Conservation (phyloP, 2,329 filamentous ascomycete genomes). For the Passalora sequoiae region DNA sequence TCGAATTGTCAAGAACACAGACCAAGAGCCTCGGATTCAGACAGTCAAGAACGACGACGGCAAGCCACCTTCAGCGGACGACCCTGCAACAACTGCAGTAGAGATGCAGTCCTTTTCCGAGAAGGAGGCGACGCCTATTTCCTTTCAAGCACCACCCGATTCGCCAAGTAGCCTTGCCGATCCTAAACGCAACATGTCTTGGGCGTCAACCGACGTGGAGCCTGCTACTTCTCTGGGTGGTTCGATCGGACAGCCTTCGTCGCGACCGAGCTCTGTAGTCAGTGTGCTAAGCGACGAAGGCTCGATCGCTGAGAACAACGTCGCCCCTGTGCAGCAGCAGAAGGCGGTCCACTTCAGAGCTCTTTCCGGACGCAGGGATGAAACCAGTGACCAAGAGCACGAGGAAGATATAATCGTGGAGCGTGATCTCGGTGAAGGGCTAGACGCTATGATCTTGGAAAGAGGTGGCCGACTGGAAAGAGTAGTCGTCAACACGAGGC, state of each 20-base stretch:
- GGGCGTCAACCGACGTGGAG: background rate
- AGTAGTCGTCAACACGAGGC: conserved; percentile 22
- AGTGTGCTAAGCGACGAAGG: too few species aligned
- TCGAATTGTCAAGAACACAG: too few species aligned
- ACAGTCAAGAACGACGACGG: too few species aligned
- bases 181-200: background rate
- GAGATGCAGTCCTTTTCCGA: too few species aligned
- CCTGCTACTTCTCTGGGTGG: too few species aligned
- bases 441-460: conserved; percentile 40
- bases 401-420: conserved; percentile 11
- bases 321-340: background rate
- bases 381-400: background rate
- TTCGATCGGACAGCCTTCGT: too few species aligned
- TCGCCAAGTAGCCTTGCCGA: background rate
- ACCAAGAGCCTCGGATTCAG: too few species aligned
- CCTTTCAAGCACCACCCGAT: background rate
- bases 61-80: too few species aligned
- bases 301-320: background rate
- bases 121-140: background rate
- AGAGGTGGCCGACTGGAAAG: conserved; percentile 36
- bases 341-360: conserved; percentile 4
- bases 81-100: too few species aligned
- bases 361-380: conserved; percentile 1
- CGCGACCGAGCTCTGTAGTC: too few species aligned
- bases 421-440: conserved; percentile 34